Base-by-base conservation (phyloP, 495 filamentous ascomycete species). In the Hyaloscypha finlandica region DNA sequence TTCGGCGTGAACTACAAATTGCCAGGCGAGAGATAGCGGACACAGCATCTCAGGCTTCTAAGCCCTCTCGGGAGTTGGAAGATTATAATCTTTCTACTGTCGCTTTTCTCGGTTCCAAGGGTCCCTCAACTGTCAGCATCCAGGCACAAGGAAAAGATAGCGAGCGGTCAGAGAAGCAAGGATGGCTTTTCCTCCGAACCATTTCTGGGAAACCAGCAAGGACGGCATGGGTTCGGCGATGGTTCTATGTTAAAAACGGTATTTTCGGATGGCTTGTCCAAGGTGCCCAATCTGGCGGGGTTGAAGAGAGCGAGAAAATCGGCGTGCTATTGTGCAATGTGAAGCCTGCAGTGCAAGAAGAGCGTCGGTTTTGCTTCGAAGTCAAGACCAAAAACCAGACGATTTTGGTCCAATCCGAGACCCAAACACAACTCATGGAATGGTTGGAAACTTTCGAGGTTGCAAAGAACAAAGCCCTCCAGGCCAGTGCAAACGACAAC, bases 211-310 rank as follows among this genome's bases (percentile, higher is more conserved):
- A 97, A 74, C 94, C 95, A 1, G 90, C 92, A 16, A 82, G 94
- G 68, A 92, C 92, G 1, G 81, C 86, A 20, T 99, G 95, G 95
- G 84, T 94, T 9, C 84, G 92, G 64, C 84, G 94, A 33, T 99
- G 96, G 96, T 97, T 93, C 71, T 98, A 94, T 73, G 86, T 97
- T 60, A 93, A 94, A 67, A 89, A 94, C 73, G 94, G 96, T 39
- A 93, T 98, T 56, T 98, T 98, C 77, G 96, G 95, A 6, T 98
- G 94, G 86, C 84, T 98, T 12, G 86, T 92, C n/a, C 93, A 96
- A 73, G 90, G 93, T 14, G 78, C 87, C 3, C 90, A 93, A 62
- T 90, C 89, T 29, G 91, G 90, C 37, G 94, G 92, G 42, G 94
- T 97, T 59, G 88, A 97, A 73, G 94, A 97, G 76, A 96, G 92